Conservation (phyloP, 2,329 filamentous ascomycete species). For the Colletotrichum simmondsii region DNA sequence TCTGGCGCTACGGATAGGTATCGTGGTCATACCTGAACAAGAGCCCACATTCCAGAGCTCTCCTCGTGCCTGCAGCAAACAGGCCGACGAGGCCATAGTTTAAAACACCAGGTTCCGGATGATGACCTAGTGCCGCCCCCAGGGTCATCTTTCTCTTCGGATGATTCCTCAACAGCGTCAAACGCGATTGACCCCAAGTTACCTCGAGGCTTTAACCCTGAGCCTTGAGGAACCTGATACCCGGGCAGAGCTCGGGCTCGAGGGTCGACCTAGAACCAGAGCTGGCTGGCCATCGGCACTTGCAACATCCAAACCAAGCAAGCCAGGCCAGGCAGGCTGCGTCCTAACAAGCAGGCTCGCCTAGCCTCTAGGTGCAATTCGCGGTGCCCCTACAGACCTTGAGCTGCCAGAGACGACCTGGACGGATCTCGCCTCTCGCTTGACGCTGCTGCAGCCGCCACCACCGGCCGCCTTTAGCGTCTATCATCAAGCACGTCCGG, state of each 20-base stretch:
- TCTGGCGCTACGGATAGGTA: not conserved
- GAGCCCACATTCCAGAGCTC: conserved; percentile 26
- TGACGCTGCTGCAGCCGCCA: conserved; percentile 34
- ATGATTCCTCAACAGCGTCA: not conserved
- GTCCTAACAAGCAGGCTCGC: not conserved
- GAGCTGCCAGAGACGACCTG: not conserved
- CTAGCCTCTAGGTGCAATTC: not conserved
- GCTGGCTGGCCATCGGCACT: conserved; percentile 7
- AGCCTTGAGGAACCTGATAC: not conserved
- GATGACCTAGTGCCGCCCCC: not conserved
- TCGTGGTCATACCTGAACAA: conserved; percentile 4
- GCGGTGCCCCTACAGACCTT: conserved; percentile 1
- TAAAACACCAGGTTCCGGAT: conserved; percentile 33
- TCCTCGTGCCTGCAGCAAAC: conserved; percentile 28
- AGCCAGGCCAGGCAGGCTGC: not conserved
- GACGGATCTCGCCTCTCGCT: conserved; percentile 17
- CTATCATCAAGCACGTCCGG: conserved; percentile 9
- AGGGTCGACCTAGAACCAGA: not conserved
- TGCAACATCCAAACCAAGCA: not conserved
- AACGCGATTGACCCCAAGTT: not conserved
- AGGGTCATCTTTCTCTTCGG: not conserved
- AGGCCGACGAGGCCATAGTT: conserved; percentile 19
- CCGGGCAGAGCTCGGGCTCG: not conserved
- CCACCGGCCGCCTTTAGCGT: conserved; percentile 24
- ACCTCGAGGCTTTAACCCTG: conserved; percentile 6